Conservation (phyloP, 345 rosid species). For the Aquilaria sinensis region DNA sequence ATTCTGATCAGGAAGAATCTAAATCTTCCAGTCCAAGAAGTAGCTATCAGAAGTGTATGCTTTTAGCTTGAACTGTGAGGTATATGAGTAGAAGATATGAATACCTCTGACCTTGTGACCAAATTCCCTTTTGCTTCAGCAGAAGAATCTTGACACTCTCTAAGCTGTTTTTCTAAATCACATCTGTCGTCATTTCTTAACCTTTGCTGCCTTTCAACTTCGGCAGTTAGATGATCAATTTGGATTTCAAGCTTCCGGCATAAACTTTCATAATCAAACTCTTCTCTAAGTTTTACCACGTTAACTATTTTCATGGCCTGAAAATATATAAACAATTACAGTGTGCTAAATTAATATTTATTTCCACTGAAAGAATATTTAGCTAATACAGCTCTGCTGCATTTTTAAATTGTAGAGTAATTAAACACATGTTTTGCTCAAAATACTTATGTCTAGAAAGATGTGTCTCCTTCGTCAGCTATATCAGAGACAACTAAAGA, state of each 20-base stretch:
- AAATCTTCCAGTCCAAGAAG: no score
- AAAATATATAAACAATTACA: constrained; percentile 21
- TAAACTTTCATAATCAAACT: constrained; percentile 87
- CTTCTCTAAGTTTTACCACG: constrained; percentile 88
- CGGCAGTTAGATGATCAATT: constrained; percentile 82
- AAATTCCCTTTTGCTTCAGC: constrained; percentile 39
- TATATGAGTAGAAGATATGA: constrained; percentile 27
- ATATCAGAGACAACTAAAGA: no score
- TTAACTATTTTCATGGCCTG: constrained; percentile 98
- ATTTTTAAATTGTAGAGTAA: no score
- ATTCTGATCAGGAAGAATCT: no score
- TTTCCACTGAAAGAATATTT: no score
- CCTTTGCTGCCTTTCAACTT: constrained; percentile 75
- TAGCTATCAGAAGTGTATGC: no score
- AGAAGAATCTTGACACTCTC: constrained; percentile 43
- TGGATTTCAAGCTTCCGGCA: constrained; percentile 79
- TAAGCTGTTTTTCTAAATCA: constrained; percentile 48
- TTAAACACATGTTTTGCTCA: no score
- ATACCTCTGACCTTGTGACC: constrained; percentile 76
- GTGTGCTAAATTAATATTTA: background rate
- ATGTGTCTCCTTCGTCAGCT: no score
- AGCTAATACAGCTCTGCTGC: no score
- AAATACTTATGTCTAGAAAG: no score
- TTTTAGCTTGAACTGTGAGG: background rate
- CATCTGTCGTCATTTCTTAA: constrained; percentile 50